Base-by-base conservation (phyloP, 2,329 filamentous ascomycete genomes). In the Phialophora verrucosa region DNA sequence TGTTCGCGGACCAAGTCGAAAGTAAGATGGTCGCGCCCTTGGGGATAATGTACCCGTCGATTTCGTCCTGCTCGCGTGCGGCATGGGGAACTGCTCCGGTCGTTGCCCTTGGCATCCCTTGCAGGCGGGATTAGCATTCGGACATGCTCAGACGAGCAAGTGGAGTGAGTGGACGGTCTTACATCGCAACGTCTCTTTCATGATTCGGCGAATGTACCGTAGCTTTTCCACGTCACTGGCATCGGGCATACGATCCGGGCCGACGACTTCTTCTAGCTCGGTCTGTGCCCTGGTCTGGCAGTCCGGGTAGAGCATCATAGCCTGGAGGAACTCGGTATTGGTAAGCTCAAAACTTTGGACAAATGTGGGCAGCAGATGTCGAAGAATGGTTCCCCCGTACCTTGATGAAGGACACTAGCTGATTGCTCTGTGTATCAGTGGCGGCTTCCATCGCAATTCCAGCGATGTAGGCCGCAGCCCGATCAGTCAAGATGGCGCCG, bases 101-200 rank as follows among this genome's bases (percentile, higher is more conserved):
- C 10, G 70, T 66, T 4, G 64, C 54, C 11, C 69, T 66, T 0
- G 85, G 83, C 3, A 84, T 78, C 84, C 59, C 59, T 62, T 25
- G 4, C 17, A 4, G 38, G 4, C 4, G 29, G 31, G 6, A 20
- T 47, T 11, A n/a, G n/a, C 14, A 12, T 38, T 51, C 4, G 47
- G 25, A 27, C 1, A 11, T 7, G 1, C 3, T 20, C 20, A 12
- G 14, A 55, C 32, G 17, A 20, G 25, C 51, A n/a, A 14, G 44
- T 7, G 5, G 29, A 32, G 3, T 10, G 5, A 59, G 8, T 20
- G 27, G 17, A 49, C 12, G 12, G 8, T 12, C 59, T 4, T 62
- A 62, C 85, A 87, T 2, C 86, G 80, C 11, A 87, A 75, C 0
- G 83, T 79, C 66, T 89, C 86, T 67, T 87, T 86, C 25, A 86